These are phyloP conservation scores for Babesia bigemina DNA, from an alignment of 169 alveolate genomes.

Conservation along the genomic window DNA sequence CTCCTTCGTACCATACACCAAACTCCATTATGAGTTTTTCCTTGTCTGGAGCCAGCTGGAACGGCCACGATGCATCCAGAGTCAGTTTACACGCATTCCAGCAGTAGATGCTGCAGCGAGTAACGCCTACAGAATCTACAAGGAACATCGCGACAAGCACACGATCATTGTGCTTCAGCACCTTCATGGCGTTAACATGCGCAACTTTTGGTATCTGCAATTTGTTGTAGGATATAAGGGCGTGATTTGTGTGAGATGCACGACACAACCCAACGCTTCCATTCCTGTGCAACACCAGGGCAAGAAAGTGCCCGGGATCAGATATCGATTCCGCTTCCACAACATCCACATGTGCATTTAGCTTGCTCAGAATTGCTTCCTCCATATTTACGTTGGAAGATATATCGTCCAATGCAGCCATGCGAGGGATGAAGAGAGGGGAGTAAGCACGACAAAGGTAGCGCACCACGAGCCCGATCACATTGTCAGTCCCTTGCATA, in stretches of 20 bases:
- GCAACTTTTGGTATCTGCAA: background rate
- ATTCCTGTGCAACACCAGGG: conserved; percentile 2
- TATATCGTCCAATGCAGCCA: background rate
- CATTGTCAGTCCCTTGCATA: conserved; percentile 22
- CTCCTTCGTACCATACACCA: conserved; percentile 27
- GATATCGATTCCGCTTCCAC: background rate
- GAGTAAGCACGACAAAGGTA: conserved; percentile 45
- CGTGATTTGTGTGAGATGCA: conserved; percentile 9
- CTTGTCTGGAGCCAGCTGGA: background rate
- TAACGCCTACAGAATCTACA: background rate
- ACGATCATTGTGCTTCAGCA: background rate
- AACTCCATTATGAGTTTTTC: conserved; percentile 1
- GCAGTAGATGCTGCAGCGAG: conserved; percentile 7
- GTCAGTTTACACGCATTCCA: background rate
- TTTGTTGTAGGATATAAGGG: background rate
- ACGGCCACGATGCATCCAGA: conserved; percentile 16
- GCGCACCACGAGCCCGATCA: conserved; percentile 62
- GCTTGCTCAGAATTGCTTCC: conserved; percentile 11
- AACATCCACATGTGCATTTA: background rate
- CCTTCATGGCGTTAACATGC: conserved; percentile 3
- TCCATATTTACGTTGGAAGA: background rate
- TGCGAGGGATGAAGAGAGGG: conserved; percentile 31
- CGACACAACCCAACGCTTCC: conserved; percentile 20
- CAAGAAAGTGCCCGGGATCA: conserved; percentile 5
- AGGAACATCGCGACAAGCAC: conserved; percentile 11